Percentiles rank a stretch among this genome's conserved stretches.
Evolutionary conservation across 2,329 filamentous ascomycete species (phyloP).

Genomic region (Aspergillus quadricinctus): DNA sequence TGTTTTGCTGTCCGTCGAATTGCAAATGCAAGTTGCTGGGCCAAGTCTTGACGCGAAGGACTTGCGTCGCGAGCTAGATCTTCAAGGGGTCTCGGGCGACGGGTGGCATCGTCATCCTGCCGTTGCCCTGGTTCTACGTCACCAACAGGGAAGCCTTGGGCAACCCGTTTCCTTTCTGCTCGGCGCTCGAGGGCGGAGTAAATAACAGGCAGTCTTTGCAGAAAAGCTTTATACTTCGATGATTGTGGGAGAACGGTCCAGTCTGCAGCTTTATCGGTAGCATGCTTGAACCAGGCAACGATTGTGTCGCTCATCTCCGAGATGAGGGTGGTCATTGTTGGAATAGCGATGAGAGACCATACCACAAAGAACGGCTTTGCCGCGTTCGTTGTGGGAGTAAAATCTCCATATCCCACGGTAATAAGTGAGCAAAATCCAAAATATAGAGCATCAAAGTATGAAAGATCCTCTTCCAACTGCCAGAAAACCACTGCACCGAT

Average conservation of each 20-base stretch:
- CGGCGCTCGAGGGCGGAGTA: constrained; percentile 35
- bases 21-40: constrained; percentile 60
- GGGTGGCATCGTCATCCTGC: constrained; percentile 3
- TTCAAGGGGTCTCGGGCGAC: constrained; percentile 34
- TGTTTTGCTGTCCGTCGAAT: constrained; percentile 55
- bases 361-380: constrained; percentile 88
- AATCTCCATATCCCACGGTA: constrained; percentile 84
- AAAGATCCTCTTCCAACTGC: constrained; percentile 52
- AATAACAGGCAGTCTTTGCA: constrained; percentile 45
- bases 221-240: constrained; percentile 51
- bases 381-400: constrained; percentile 69
- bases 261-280: constrained; percentile 57
- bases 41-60: constrained; percentile 55
- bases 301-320: constrained; percentile 81
- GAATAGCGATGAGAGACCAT: constrained; percentile 81
- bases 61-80: constrained; percentile 45
- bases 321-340: constrained; percentile 83
- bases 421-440: constrained; percentile 79
- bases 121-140: constrained; percentile 28
- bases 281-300: constrained; percentile 61
- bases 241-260: constrained; percentile 62
- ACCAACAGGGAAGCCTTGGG: constrained; percentile 44
- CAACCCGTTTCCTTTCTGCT: constrained; percentile 43
- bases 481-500: constrained; percentile 74
- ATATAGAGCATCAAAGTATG: constrained; percentile 78